Base-by-base conservation (phyloP, 2,329 filamentous ascomycete species). In the Chrysoporthe puriensis region DNA sequence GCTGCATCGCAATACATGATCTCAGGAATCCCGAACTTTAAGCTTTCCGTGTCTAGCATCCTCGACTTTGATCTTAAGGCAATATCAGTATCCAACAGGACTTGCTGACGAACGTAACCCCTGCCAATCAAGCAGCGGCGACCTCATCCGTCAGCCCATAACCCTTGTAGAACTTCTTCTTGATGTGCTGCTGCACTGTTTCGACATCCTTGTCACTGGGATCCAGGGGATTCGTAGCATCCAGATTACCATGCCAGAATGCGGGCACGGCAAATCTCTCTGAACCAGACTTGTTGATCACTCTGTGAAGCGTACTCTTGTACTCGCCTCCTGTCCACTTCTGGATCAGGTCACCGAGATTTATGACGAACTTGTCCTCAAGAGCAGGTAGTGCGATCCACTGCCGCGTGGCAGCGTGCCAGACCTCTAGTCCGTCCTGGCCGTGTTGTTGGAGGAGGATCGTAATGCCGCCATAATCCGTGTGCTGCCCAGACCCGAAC, bases 401-500 rank as follows among this genome's bases (percentile, higher is more conserved):
- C 14, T 67, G 62, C 46, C 70, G n/a, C 2, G 43, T 65, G 1
- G 52, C 34, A 42, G 70, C 64, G 34, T 70, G 42, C 70, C 70
- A 73, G 2, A 76, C 71, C 59, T 75, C 73, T 8, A 76, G 70
- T 11, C 71, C 74, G 14, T 72, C 70, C 18, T 68, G 71, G 5
- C 70, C 72, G 8, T 71, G 69, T 69, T 75, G 66, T 48, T 74
- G 73, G n/a, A 74, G 66, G 32, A 76, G 67, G 43, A 73, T 54
- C 5, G 73, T 72, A 21, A 75, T 66, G 14, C 71, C 73, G 32
- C 74, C 73, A 46, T 72, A 74, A 66, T 76, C 74, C 11, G 64
- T 74, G 54, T 76, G 74, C 2, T 70, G 71, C 7, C 71, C 76
- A 73, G 70, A 66, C 42, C 70, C 68, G 16, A 56, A 66, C 14